Base-by-base conservation (phyloP, 2,329 filamentous ascomycete species). In the Corynespora cassiicola region DNA sequence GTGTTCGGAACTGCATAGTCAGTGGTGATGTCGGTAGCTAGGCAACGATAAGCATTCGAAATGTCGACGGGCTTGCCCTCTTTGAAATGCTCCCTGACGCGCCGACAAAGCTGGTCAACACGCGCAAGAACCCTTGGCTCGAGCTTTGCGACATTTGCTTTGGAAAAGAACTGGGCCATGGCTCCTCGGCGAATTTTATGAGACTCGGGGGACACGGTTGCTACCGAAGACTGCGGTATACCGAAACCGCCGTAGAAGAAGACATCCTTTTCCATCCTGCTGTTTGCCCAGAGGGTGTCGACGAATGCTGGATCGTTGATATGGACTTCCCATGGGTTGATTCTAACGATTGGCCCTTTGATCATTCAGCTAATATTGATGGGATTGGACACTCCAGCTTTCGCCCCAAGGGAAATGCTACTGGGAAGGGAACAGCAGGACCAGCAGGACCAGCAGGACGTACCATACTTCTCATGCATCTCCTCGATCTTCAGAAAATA, bases 381-480 rank as follows among this genome's bases (percentile, higher is more conserved):
- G 26, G 18, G 6, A 16, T 7, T 16, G 27, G 11, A 29, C n/a
- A 7, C 8, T 18, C n/a, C n/a, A n/a, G n/a, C n/a, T n/a, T n/a
- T n/a, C n/a, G n/a, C n/a, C n/a, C n/a, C n/a, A n/a, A n/a, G n/a
- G n/a, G n/a, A n/a, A n/a, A n/a, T n/a, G n/a, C n/a, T n/a, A n/a
- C n/a, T n/a, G n/a, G n/a, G n/a, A n/a, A n/a, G n/a, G n/a, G n/a
- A n/a, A n/a, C n/a, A n/a, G n/a, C n/a, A n/a, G n/a, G n/a, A n/a
- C n/a, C n/a, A n/a, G n/a, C n/a, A n/a, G n/a, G n/a, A n/a, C n/a
- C n/a, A n/a, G n/a, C n/a, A 8, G 7, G 21, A 16, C 11, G 14
- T 47, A 54, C 47, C 48, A 31, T 61, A 61, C 47, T 51, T 47
- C 26, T 48, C 17, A 31, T 64, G 58, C 52, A 62, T 54, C 17